Evolutionary conservation across 352 stramenopile genomes (phyloP).

Genomic region (Phytophthora sp.): DNA sequence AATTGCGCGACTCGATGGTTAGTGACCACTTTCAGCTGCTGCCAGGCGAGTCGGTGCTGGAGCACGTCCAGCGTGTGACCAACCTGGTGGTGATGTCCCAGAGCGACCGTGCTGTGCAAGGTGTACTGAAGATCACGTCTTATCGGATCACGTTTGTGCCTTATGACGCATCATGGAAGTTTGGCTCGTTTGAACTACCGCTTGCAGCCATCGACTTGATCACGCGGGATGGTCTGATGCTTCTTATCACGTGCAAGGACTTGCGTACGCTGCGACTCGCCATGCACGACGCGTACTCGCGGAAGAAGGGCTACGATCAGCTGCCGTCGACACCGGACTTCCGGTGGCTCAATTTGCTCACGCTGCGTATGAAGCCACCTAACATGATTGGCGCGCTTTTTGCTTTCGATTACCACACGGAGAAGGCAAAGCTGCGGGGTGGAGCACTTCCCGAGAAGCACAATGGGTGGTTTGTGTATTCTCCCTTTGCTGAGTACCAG

Average conservation of each 20-base stretch:
- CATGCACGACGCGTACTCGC: slow-evolving; percentile 87
- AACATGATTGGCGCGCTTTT: slow-evolving; percentile 78
- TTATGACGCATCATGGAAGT: slow-evolving; percentile 86
- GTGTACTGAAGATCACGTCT: slow-evolving; percentile 86
- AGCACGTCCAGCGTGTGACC: slow-evolving; percentile 86
- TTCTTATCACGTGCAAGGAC: slow-evolving; percentile 84
- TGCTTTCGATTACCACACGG: slow-evolving; percentile 82
- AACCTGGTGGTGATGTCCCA: slow-evolving; percentile 87
- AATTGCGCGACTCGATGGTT: slow-evolving; percentile 67
- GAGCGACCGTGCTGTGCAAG: slow-evolving; percentile 82
- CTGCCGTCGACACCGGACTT: slow-evolving; percentile 78
- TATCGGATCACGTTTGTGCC: slow-evolving; percentile 85
- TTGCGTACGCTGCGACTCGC: slow-evolving; percentile 78
- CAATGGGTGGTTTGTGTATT: slow-evolving; percentile 87
- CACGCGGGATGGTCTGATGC: slow-evolving; percentile 80
- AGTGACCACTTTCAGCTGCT: slow-evolving; percentile 65
- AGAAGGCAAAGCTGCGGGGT: slow-evolving; percentile 58
- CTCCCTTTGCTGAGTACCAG: slow-evolving; percentile 82
- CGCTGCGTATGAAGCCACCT: slow-evolving; percentile 78
- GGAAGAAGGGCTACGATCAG: slow-evolving; percentile 84
- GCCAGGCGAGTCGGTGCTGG: slow-evolving; percentile 72
- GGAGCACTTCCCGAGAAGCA: slow-evolving; percentile 50
- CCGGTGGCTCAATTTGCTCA: slow-evolving; percentile 81
- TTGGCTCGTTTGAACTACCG: slow-evolving; percentile 85
- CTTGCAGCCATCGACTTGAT: slow-evolving; percentile 81